Percentiles rank a stretch among this genome's conserved stretches.
These are phyloP conservation scores for Candida ovalis DNA, from an alignment of 805 yeast species.

Conservation along the genomic window DNA sequence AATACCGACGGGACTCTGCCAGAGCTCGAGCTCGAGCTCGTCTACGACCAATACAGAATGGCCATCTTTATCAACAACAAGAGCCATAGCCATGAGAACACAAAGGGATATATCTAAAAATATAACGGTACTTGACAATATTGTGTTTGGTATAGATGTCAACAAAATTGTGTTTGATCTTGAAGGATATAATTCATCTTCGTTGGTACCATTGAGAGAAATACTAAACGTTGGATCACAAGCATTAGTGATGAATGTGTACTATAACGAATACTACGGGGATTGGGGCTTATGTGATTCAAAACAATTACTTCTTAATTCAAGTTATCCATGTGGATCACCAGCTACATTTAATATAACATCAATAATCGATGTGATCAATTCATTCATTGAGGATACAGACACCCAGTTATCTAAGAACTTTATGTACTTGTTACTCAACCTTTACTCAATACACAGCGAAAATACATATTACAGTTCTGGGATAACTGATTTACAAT, in stretches of 20 bases:
- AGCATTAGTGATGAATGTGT: constrained; percentile 48
- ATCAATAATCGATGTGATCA: constrained; percentile 27
- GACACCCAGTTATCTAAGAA: constrained; percentile 46
- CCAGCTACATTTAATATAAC: constrained; percentile 19
- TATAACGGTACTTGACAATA: constrained; percentile 36
- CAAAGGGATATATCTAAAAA: constrained; percentile 46
- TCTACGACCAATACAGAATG: constrained; percentile 18
- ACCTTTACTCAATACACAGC: constrained; percentile 26
- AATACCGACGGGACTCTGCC: background rate
- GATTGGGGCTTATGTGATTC: constrained; percentile 60
- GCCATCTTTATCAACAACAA: constrained; percentile 30
- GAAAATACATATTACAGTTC: constrained; percentile 5
- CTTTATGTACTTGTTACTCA: constrained; percentile 38
- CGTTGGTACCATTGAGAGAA: constrained; percentile 26
- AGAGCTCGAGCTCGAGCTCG: background rate
- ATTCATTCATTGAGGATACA: constrained; percentile 35
- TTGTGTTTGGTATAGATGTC: constrained; percentile 38
- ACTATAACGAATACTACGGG: constrained; percentile 44
- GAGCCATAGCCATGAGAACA: constrained; percentile 37
- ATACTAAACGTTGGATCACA: constrained; percentile 44
- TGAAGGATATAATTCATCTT: constrained; percentile 29
- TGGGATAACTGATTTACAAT: constrained; percentile 7
- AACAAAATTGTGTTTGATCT: constrained; percentile 29
- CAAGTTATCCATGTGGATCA: constrained; percentile 10
- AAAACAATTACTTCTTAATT: constrained; percentile 29